Base-by-base conservation (phyloP, 1,139 yeast genomes). In the Eremothecium cymbalariae region DNA sequence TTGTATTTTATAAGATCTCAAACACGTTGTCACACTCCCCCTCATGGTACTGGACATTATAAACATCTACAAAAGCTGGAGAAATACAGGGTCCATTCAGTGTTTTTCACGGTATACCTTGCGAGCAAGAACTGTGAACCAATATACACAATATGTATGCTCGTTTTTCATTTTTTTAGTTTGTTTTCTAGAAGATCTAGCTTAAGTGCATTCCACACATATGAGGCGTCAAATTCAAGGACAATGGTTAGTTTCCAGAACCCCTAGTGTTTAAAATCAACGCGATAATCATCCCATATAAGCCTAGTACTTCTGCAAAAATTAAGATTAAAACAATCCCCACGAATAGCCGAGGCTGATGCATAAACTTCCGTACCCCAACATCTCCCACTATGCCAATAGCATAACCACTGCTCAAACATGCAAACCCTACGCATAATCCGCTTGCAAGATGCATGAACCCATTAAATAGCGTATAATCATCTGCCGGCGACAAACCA, bases 331-430 rank as follows among this genome's bases (percentile, higher is more conserved):
- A 75, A 56, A 88, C 90, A 56, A 71, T 71, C 41, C 95, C 95
- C 43, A 90, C 98, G 63, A 90, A 90, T 19, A 30, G 18, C 63
- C 96, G 77, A 47, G 96, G 96, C 66, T 90, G 97, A 62, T 85
- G 95, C 75, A 88, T 90, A 50, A 80, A 78, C 55, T 88, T 94
- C 61, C 98, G 80, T 36, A 90, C 97, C 58, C 98, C 98, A 50
- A 88, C 97, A 60, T 90, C 98, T 48, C 99, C 99, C 35, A 90
- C 99, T 45, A 90, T 86, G 48, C 99, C 99, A 66, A 90, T 90
- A 50, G 98, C 95, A 59, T 84, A 90, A 39, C 99, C 99, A 45
- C 95, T 88, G 41, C 97, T 94, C 55, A 90, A 71, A 60, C 97
- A 94, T 4, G 97, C 85, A 54, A 90, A 82, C 18, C 98, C 98